phyloP scores from a whole-genome alignment of 352 stramenopile genomes.

The Phytophthora megakarya region DNA sequence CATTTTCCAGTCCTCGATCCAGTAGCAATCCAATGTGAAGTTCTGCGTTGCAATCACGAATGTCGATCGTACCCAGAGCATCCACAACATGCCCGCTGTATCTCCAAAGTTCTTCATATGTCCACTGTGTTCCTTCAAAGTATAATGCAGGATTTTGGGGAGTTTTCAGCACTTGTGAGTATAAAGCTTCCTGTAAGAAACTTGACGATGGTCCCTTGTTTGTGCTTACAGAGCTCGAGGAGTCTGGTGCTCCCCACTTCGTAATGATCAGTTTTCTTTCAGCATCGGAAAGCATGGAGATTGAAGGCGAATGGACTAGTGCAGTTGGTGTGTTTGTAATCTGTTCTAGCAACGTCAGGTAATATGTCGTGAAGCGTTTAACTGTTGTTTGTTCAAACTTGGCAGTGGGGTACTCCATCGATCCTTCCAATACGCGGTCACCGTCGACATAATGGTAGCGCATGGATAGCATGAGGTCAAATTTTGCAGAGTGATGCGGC shows the following conservation, averaged over 20 bases:
- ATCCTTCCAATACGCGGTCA: constrained; percentile 45
- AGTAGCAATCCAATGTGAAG: constrained; percentile 50
- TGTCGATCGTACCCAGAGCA: constrained; percentile 24
- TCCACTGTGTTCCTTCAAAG: constrained; percentile 48
- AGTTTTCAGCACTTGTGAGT: constrained; percentile 35
- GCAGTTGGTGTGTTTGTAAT: constrained; percentile 23
- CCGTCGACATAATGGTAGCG: constrained; percentile 23
- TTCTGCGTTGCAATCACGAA: constrained; percentile 1
- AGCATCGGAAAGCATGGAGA: constrained; percentile 42
- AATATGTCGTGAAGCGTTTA: constrained; percentile 50
- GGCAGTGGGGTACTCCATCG: constrained; percentile 47
- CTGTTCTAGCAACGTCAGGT: constrained; percentile 42
- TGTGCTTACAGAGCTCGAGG: not conserved
- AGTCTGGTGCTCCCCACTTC: constrained; percentile 34
- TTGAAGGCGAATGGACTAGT: constrained; percentile 20
- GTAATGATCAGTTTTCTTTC: constrained; percentile 37
- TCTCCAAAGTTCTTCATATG: constrained; percentile 46
- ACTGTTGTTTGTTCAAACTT: constrained; percentile 41
- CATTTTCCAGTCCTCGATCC: constrained; percentile 47
- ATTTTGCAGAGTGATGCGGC: constrained; percentile 48
- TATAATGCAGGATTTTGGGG: constrained; percentile 38
- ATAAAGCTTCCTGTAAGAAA: constrained; percentile 50
- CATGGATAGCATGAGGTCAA: constrained; percentile 74
- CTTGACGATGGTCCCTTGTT: not conserved
- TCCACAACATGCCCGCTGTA: constrained; percentile 29